A percentile compares a stretch with the other conserved stretches of the same genome.
Conservation (phyloP, 2,329 filamentous ascomycete genomes). For the Phaeophleospora eucalypticola region DNA sequence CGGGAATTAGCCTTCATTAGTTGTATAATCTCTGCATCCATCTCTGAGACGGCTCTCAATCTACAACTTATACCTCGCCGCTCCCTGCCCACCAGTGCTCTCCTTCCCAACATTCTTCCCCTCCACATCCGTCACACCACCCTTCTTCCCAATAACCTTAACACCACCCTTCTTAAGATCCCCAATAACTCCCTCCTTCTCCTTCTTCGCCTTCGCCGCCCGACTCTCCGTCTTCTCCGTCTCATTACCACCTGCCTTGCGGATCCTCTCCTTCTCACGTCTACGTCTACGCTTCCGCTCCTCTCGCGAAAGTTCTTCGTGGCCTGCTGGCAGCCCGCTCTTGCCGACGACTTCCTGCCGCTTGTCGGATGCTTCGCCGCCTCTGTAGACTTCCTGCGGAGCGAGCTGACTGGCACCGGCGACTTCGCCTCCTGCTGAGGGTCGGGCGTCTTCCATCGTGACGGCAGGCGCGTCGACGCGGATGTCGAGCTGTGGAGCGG, state of each 20-base stretch:
- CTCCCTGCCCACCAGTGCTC: constrained; percentile 23
- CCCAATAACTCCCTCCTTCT: constrained; percentile 57
- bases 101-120: constrained; percentile 62
- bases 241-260: constrained; percentile 58
- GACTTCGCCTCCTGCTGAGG: constrained; percentile 72
- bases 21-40: too few species aligned
- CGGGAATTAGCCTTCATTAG: too few species aligned
- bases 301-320: constrained; percentile 83
- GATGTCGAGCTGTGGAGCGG: constrained; percentile 76
- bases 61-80: constrained; percentile 31
- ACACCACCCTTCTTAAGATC: constrained; percentile 80
- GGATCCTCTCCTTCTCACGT: constrained; percentile 79
- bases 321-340: constrained; percentile 70
- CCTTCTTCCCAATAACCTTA: constrained; percentile 86
- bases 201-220: constrained; percentile 56
- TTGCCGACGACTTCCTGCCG: constrained; percentile 67
- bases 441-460: constrained; percentile 91
- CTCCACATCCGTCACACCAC: constrained; percentile 76
- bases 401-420: constrained; percentile 70
- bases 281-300: constrained; percentile 66
- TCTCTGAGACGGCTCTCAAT: background rate
- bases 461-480: constrained; percentile 89
- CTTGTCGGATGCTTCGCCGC: constrained; percentile 58
- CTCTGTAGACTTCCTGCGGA: constrained; percentile 88
- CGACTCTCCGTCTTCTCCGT: constrained; percentile 35